A percentile compares a stretch with the other conserved stretches of the same genome.
phyloP scores from a whole-genome alignment of 148 eudicot genomes.

The Hydrangea macrophylla region DNA sequence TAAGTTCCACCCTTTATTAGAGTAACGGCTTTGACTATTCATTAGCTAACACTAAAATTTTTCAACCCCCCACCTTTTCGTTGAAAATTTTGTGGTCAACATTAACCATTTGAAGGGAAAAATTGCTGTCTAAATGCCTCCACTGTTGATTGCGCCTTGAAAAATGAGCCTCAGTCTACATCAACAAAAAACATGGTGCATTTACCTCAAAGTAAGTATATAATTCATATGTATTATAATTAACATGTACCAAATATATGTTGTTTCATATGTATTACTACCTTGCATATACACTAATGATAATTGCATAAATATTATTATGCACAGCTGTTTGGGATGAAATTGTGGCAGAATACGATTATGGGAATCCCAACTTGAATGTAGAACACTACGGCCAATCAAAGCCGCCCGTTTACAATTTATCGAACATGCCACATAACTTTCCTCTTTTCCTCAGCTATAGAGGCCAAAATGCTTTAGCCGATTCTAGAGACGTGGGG shows the following conservation, averaged over 20 bases:
- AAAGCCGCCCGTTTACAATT: slow-evolving; percentile 51
- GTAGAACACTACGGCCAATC: slow-evolving; percentile 45
- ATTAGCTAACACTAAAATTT: too few species aligned
- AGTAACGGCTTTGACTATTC: too few species aligned
- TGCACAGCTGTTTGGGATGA: slow-evolving; percentile 56
- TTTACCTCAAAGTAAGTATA: slow-evolving; percentile 59
- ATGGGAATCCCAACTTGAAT: slow-evolving; percentile 34
- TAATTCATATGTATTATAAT: not conserved
- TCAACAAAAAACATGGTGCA: slow-evolving; percentile 66
- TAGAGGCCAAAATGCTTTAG: slow-evolving; percentile 55
- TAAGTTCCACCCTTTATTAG: too few species aligned
- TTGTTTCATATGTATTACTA: too few species aligned
- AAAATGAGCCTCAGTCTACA: slow-evolving; percentile 68
- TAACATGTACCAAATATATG: too few species aligned
- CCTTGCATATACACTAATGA: too few species aligned
- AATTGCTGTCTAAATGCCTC: slow-evolving; percentile 67
- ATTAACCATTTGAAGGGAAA: slow-evolving; percentile 27
- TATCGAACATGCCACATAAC: slow-evolving; percentile 48
- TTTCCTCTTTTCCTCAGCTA: slow-evolving; percentile 60
- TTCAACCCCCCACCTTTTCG: too few species aligned
- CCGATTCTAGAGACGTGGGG: slow-evolving; percentile 48
- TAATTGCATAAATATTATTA: too few species aligned
- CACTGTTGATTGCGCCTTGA: slow-evolving; percentile 45
- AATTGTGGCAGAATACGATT: slow-evolving; percentile 50
- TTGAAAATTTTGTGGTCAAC: too few species aligned